Conservation (phyloP, 208 protist species). For the Leishmania turanica region DNA sequence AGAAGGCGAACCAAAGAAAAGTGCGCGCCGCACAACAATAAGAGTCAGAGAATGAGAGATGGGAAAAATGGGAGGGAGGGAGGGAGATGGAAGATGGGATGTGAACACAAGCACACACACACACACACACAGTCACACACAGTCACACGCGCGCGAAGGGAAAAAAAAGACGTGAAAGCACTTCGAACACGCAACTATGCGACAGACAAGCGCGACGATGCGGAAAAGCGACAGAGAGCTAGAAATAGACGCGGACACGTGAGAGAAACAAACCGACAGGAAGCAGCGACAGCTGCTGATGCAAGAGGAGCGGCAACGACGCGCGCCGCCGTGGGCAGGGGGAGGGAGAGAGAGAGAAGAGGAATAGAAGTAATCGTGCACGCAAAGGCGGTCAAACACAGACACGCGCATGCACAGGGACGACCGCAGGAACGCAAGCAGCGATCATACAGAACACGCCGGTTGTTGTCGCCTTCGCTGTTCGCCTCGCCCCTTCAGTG, state of each 20-base stretch:
- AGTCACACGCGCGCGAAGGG: too few relatives aligned
- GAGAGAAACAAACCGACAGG: not conserved
- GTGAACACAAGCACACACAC: not conserved
- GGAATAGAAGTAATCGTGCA: not conserved
- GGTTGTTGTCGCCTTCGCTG: not conserved
- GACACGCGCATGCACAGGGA: not conserved
- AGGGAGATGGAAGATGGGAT: not conserved
- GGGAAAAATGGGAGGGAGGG: not conserved
- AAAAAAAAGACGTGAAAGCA: not conserved
- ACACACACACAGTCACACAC: too few relatives aligned
- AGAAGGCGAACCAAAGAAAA: slow-evolving; percentile 10
- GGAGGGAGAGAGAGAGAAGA: not conserved
- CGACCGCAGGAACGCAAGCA: not conserved
- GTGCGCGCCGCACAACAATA: not conserved
- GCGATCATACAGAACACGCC: not conserved
- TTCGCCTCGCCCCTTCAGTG: not conserved
- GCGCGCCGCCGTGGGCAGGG: not conserved
- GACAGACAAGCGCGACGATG: not conserved
- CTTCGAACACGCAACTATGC: not conserved
- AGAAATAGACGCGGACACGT: too few relatives aligned
- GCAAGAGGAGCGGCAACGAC: not conserved
- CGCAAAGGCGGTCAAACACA: not conserved
- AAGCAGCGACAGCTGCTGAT: not conserved
- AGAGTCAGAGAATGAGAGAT: not conserved
- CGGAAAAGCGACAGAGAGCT: not conserved